These are phyloP conservation scores for Glebionis coronaria DNA, from an alignment of 129 eudicot species.

Conservation along the genomic window DNA sequence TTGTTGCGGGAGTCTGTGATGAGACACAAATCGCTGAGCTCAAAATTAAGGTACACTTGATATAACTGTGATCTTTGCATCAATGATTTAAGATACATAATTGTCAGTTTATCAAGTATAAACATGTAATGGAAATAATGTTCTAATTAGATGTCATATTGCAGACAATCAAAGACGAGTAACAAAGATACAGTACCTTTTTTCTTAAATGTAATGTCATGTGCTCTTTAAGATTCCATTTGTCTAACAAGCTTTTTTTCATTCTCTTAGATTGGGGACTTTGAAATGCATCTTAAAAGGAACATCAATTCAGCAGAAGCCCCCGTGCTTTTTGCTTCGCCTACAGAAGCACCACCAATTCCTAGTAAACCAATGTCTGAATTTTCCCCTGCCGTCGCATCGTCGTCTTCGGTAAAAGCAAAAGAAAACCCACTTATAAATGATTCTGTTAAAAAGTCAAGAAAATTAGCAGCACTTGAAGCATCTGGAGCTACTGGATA, in stretches of 20 bases:
- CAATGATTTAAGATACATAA: no score
- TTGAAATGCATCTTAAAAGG: slow-evolving; percentile 88
- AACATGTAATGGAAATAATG: no score
- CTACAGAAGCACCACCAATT: slow-evolving; percentile 51
- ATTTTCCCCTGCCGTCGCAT: slow-evolving; percentile 41
- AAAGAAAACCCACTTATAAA: slow-evolving; percentile 56
- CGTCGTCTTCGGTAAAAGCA: slow-evolving; percentile 26
- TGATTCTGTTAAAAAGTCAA: slow-evolving; percentile 46
- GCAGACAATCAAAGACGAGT: no score
- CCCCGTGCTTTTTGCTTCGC: slow-evolving; percentile 42
- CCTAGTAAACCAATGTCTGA: slow-evolving; percentile 57
- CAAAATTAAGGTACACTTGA: slow-evolving; percentile 59
- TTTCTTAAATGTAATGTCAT: no score
- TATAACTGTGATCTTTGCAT: no score
- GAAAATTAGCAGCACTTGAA: slow-evolving; percentile 71
- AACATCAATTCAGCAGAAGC: slow-evolving; percentile 51
- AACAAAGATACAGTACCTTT: no score
- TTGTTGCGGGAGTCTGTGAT: slow-evolving; percentile 73
- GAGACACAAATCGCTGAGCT: slow-evolving; percentile 87
- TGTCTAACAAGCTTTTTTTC: neutral
- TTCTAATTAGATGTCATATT: no score
- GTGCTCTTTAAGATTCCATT: no score
- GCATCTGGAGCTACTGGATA: slow-evolving; percentile 85
- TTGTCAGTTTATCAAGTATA: no score
- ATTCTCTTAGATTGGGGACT: slow-evolving; percentile 62